A percentile compares a stretch with the other conserved stretches of the same genome.
Evolutionary conservation across 345 rosid species (phyloP).

Genomic region (Populus pruinosa): DNA sequence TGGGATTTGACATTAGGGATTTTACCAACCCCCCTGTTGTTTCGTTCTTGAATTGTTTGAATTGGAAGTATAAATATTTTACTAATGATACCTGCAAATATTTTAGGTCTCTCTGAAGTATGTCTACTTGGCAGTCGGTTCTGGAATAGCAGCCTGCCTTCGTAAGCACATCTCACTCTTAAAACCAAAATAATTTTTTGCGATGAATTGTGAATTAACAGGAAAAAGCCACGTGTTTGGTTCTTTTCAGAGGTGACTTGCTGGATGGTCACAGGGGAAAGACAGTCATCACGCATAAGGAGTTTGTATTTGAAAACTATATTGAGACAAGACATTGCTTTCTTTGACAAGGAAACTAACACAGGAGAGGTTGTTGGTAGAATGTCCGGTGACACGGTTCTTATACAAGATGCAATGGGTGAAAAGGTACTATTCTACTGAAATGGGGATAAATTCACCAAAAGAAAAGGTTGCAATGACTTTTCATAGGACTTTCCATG

Average conservation of each 20-base stretch:
- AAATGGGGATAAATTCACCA: neutral
- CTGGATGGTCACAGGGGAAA: slow-evolving; percentile 50
- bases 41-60: neutral
- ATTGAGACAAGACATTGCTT: slow-evolving; percentile 40
- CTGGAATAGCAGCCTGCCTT: slow-evolving; percentile 21
- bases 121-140: slow-evolving; percentile 36
- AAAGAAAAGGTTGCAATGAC: neutral
- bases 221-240: neutral
- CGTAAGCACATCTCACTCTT: slow-evolving; percentile 11
- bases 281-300: slow-evolving; percentile 45
- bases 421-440: slow-evolving; percentile 35
- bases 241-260: slow-evolving; percentile 35
- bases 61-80: neutral
- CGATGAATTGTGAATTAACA: neutral
- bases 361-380: slow-evolving; percentile 42
- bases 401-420: slow-evolving; percentile 48
- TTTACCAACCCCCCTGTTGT: neutral
- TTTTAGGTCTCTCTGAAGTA: slow-evolving; percentile 35
- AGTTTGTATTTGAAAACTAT: slow-evolving; percentile 34
- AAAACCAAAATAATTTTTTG: neutral
- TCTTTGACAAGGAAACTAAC: slow-evolving; percentile 37
- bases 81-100: neutral
- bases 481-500: neutral
- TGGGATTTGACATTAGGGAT: neutral
- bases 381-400: slow-evolving; percentile 45